A percentile compares a stretch with the other conserved stretches of the same genome.
phyloP scores from a whole-genome alignment of 129 eudicot species.

The Helianthus tuberosus region DNA sequence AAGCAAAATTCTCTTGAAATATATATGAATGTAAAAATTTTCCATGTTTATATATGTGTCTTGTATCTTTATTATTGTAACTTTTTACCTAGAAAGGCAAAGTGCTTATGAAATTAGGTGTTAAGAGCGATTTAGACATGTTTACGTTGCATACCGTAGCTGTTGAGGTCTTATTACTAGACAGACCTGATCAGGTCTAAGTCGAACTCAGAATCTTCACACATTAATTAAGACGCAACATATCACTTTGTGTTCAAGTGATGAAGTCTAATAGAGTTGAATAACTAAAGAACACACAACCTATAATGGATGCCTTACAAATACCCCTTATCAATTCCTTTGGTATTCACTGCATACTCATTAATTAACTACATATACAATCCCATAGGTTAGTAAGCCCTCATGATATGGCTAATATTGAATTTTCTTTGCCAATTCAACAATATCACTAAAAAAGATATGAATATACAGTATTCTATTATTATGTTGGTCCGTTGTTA shows the following conservation, averaged over 20 bases:
- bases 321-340: background rate
- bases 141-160: background rate
- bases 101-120: background rate
- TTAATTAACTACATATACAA: background rate
- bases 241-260: background rate
- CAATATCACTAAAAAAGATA: background rate
- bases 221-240: background rate
- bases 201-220: background rate
- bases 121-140: background rate
- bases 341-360: background rate
- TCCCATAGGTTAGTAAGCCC: background rate
- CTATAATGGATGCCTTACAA: background rate
- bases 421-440: background rate
- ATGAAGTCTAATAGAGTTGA: background rate
- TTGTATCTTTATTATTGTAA: background rate
- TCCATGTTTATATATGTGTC: background rate
- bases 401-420: too few relatives aligned
- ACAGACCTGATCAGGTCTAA: background rate
- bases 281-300: background rate
- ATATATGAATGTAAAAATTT: background rate
- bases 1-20: background rate
- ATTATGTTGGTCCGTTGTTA: background rate
- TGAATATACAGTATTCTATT: background rate
- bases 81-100: conserved; percentile 3
- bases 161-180: background rate